These are phyloP conservation scores for Pseudogymnoascus sp. DNA, from an alignment of 2,329 filamentous ascomycete species.

Conservation along the genomic window DNA sequence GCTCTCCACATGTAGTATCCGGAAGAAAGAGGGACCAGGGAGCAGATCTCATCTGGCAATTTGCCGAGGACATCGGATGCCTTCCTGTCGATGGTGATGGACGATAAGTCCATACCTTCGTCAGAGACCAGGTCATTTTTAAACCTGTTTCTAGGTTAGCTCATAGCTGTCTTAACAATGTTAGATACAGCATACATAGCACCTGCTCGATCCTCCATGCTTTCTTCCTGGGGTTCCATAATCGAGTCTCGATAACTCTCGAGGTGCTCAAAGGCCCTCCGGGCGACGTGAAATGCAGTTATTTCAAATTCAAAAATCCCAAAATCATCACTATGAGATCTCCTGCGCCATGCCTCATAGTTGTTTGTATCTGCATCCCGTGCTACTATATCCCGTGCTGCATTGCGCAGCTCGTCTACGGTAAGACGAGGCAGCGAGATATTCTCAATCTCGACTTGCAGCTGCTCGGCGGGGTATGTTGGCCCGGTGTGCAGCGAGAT, in stretches of 20 bases:
- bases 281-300: constrained; percentile 13
- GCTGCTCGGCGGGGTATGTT: constrained; percentile 16
- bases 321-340: constrained; percentile 12
- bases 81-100: constrained; percentile 19
- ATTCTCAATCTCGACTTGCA: constrained; percentile 17
- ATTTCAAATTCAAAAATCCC: constrained; percentile 12
- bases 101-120: constrained; percentile 16
- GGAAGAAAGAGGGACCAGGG: constrained; percentile 26
- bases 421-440: constrained; percentile 14
- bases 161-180: neutral
- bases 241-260: constrained; percentile 12
- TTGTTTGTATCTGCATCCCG: constrained; percentile 11
- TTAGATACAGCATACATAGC: neutral
- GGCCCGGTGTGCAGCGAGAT: constrained; percentile 17
- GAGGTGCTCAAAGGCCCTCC: constrained; percentile 13
- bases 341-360: constrained; percentile 9
- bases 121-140: constrained; percentile 10
- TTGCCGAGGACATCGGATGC: constrained; percentile 27
- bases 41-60: constrained; percentile 29
- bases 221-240: neutral
- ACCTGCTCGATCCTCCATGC: neutral
- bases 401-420: constrained; percentile 14
- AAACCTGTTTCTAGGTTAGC: neutral
- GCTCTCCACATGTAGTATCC: constrained; percentile 33
- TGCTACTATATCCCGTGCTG: constrained; percentile 13